Evolutionary conservation across 345 rosid genomes (phyloP).

Genomic region (Syzygium aromaticum): DNA sequence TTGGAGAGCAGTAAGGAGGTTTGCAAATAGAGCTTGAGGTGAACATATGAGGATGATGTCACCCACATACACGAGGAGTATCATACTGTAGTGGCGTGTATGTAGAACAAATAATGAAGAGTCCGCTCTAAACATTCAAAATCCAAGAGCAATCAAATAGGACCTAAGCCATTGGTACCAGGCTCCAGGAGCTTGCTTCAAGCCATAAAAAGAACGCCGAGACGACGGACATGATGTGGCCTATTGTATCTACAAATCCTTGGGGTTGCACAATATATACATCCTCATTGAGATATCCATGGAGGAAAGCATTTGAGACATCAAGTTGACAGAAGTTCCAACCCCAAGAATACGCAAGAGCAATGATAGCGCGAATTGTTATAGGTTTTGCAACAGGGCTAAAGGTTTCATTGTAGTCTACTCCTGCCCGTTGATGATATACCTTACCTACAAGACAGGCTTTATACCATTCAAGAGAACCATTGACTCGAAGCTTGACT

Average conservation of each 20-base stretch:
- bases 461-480: background rate
- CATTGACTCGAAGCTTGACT: background rate
- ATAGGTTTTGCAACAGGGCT: background rate
- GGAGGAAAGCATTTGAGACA: background rate
- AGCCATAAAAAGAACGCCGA: background rate
- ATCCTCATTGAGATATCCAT: background rate
- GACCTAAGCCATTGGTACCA: background rate
- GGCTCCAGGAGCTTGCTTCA: background rate
- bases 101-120: no score
- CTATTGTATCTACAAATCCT: background rate
- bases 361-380: background rate
- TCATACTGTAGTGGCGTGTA: no score
- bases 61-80: no score
- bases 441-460: background rate
- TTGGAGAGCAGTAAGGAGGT: no score
- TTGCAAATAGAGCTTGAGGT: no score
- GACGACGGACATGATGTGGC: background rate
- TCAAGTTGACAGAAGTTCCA: background rate
- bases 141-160: no score
- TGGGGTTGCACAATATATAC: background rate
- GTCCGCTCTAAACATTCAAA: no score
- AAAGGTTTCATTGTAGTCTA: background rate
- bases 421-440: background rate
- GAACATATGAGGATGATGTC: no score
- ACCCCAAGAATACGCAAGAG: background rate